Evolutionary conservation across 2,329 filamentous ascomycete genomes (phyloP).

Genomic region (Phyllosticta citriasiana): DNA sequence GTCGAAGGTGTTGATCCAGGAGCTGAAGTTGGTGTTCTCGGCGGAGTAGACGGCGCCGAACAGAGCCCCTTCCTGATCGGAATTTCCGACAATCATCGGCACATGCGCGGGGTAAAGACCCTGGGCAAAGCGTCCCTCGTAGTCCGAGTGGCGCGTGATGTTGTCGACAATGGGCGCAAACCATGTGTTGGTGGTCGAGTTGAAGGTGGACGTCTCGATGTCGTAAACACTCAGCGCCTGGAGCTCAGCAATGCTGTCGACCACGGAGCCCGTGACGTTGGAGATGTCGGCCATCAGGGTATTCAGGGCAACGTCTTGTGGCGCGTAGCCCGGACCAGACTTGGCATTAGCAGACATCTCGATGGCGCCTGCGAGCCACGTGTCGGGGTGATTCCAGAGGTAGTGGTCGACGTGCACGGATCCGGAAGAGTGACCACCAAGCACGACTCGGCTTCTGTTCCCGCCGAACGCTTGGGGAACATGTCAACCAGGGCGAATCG

Average conservation of each 20-base stretch:
- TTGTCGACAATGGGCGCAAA: conserved; percentile 11
- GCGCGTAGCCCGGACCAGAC: conserved; percentile 14
- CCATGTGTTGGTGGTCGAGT: conserved; percentile 14
- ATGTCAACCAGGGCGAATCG: background rate
- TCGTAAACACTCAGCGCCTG: conserved; percentile 8
- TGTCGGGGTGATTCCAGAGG: conserved; percentile 19
- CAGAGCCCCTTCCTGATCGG: conserved; percentile 18
- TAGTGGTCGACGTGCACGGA: conserved; percentile 15
- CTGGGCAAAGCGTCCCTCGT: conserved; percentile 17
- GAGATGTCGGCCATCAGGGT: conserved; percentile 8
- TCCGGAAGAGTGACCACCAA: conserved; percentile 16
- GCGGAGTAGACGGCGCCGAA: conserved; percentile 18
- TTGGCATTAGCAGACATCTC: conserved; percentile 24
- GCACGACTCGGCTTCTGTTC: conserved; percentile 35
- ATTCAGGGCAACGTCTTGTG: conserved; percentile 5
- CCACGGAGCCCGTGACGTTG: conserved; percentile 2
- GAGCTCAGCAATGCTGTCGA: conserved; percentile 4
- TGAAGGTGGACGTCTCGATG: conserved; percentile 14
- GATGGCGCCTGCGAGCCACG: conserved; percentile 21
- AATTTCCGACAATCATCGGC: conserved; percentile 19
- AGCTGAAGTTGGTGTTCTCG: conserved; percentile 26
- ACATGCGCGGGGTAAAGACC: conserved; percentile 16
- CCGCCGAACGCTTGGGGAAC: conserved; percentile 32
- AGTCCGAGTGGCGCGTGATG: conserved; percentile 13
- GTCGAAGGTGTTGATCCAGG: conserved; percentile 37